These are phyloP conservation scores for Penicillium oxalicum DNA, from an alignment of 2,329 filamentous ascomycete genomes.

Conservation along the genomic window DNA sequence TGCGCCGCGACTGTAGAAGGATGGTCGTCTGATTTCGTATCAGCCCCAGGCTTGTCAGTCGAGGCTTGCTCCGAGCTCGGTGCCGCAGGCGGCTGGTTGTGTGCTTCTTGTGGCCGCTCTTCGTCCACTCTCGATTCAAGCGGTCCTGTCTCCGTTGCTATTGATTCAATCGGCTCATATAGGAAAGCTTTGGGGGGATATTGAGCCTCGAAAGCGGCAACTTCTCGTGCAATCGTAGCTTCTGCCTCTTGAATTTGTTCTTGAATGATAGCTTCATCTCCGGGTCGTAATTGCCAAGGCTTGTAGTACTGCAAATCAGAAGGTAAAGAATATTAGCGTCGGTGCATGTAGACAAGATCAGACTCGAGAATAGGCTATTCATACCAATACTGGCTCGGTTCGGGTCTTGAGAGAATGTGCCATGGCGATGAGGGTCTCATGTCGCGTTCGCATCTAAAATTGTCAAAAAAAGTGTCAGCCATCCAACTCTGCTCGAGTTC, in stretches of 20 bases:
- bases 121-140: slow-evolving; percentile 17
- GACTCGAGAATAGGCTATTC: slow-evolving; percentile 28
- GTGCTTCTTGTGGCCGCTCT: slow-evolving; percentile 12
- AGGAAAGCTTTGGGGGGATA: slow-evolving; percentile 32
- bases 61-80: slow-evolving; percentile 23
- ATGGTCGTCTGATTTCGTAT: slow-evolving; percentile 35
- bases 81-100: slow-evolving; percentile 7
- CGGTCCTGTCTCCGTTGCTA: slow-evolving; percentile 16
- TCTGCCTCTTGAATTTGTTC: slow-evolving; percentile 64
- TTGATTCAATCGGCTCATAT: slow-evolving; percentile 12
- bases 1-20: slow-evolving; percentile 25
- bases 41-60: slow-evolving; percentile 11
- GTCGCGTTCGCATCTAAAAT: slow-evolving; percentile 64
- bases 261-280: slow-evolving; percentile 66
- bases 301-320: slow-evolving; percentile 63
- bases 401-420: slow-evolving; percentile 70
- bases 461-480: neutral
- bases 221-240: slow-evolving; percentile 58
- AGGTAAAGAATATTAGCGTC: slow-evolving; percentile 15
- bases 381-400: slow-evolving; percentile 66
- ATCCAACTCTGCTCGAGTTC: neutral
- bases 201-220: slow-evolving; percentile 54
- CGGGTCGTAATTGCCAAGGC: slow-evolving; percentile 67
- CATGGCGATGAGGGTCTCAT: slow-evolving; percentile 63
- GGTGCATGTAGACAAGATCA: neutral